Base-by-base conservation (phyloP, 176 grass and related monocot genomes). In the Zea mays region DNA sequence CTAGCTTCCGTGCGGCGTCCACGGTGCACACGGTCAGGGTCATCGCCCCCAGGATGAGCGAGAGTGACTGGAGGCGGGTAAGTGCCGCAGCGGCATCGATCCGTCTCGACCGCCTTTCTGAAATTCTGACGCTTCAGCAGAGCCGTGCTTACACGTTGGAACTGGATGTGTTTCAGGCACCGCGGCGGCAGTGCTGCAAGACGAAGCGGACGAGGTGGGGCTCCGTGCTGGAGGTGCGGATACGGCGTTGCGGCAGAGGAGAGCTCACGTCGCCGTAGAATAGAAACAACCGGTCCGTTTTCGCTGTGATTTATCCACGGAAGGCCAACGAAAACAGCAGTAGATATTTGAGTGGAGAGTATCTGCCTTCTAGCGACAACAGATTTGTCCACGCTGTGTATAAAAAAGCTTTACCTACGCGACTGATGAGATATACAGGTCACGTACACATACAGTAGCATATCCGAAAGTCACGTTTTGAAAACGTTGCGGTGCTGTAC, bases 131-230 rank as follows among this genome's bases (percentile, higher is more conserved):
- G 38, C 38, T 13, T 41, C 12, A 7, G 34, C 16, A 36, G 41
- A 10, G 38, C 5, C 56, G 10, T 41, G 47, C 1, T 81, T n/a
- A 58, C 15, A 8, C 15, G 55, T 57, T 57, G 55, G 55, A 21
- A 17, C 16, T 60, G n/a, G 8, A 33, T 60, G 4, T 79, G 14
- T 79, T 85, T 20, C 86, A 97, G 94, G 94, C 94, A 4, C 89
- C 91, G 7, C 78, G 91, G 83, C 82, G 94, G 84, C 91, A 94
- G 11, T 94, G 91, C 51, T 97, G 94, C 73, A 73, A 42, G 57
- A 88, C 91, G 43, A 91, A 41, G 48, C 62, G 84, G 76, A 75
- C 76, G 50, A 79, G 65, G 78, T 81, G 78, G 65, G 91, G 94
- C 36, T 61, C 77, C 17, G 79, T 67, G 49, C 21, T 93, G 86